Evolutionary conservation across 139 green algal genomes (phyloP), one percentile per base, ranked within the genome.

Genomic region (Picochlorum sp.): DNA sequence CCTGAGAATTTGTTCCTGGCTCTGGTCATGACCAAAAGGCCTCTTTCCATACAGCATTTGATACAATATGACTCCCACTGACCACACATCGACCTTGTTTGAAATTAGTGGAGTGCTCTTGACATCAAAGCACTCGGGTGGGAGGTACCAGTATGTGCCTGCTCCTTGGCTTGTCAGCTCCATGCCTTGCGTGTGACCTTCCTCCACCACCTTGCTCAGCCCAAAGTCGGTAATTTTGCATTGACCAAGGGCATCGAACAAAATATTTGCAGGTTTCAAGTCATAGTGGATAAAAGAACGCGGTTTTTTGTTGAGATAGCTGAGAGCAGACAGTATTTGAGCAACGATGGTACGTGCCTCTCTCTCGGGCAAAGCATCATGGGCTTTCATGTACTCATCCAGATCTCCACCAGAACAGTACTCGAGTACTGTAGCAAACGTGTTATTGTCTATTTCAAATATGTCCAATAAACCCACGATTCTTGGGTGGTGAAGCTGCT

Each of bases 191-290:
- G 77, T 90, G 24, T 84, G 64, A 9, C 82, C 84, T 32, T 92
- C 84, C 35, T 82, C 79, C 37, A 92, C 82, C 4, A 88, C 64
- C 73, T 97, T 97, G 63, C 72, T 87, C 25, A 97, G 76, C 3
- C 90, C 90, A 79, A 97, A 97, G 72, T 97, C 90, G 3, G 90
- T 95, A 56, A 97, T 86, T 68, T 96, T 96, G 72, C 80, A 83
- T 50, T 79, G 65, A 1, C 90, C 90, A 28, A 79, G 47, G 9
- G 26, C 49, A 69, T 95, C 82, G 66, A 97, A 96, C 62, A 97
- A 72, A 26, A 97, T 92, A 80, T 97, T 97, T 54, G 85, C 90
- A 0, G 90, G 90, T 64, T 96, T 96, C 25, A 96, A 78, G 67
- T 94, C 85, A 49, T 95, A 96, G 75, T 97, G 90, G 57, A 97